Evolutionary conservation across 1,284 basidiomycete genomes (phyloP), one percentile per base, ranked within the genome.

Genomic region (Leucoagaricus sp.): DNA sequence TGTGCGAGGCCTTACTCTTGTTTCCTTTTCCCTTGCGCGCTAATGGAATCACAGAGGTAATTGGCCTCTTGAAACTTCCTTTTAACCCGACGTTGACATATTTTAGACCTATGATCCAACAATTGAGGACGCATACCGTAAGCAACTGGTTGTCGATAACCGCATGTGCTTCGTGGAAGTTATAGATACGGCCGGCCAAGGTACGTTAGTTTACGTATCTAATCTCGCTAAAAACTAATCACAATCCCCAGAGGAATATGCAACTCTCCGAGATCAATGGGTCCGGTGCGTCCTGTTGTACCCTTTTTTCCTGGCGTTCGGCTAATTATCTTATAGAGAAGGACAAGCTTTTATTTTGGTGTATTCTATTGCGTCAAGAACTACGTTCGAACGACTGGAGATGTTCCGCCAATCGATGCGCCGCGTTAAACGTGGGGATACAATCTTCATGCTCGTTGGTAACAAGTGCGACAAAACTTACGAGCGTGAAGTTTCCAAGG

Each of bases 331-430:
- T 54, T 59, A 34, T 76, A 95, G 96, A 51, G 97, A 98, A 72
- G 96, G 97, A 61, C 95, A 99, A 77, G 97, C 96, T 9, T 99
- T 99, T 76, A 90, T 99, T 62, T 85, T 99, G 58, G 97, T 99
- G 57, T 99, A 99, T 78, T 97, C 94, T 52, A 98, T 99, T 72
- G 94, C 95, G 53, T 96, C 94, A 45, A 85, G 94, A 69, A 87
- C 89, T 65, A 96, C 95, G 25, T 98, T 98, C 65, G 93, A 98
- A 67, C 92, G 96, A 31, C 86, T 96, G 60, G 91, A 94, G 68
- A 90, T 93, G 63, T 98, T 98, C 77, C 91, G 95, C 63, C 93
- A 96, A 73, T 94, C 95, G 49, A 96, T 98, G 83, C 75, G 90
- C 66, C 89, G 92, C 59, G 94, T 98, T 59, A 97, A 98, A 77